phyloP scores from a whole-genome alignment of 345 rosid species.

The Chamaenerion angustifolium region DNA sequence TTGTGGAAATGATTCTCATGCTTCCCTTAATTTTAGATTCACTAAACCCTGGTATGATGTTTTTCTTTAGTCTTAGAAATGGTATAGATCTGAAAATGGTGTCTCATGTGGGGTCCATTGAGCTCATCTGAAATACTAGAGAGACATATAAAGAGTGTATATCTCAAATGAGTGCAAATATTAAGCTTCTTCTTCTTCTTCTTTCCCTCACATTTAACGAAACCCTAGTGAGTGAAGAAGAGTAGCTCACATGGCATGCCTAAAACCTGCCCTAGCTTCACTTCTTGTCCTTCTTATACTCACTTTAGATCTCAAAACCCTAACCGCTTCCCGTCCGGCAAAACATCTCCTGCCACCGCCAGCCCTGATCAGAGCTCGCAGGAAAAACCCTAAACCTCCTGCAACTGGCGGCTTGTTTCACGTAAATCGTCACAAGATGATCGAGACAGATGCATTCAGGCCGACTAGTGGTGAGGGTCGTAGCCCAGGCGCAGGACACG shows the following conservation, averaged over 20 bases:
- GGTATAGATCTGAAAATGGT: not conserved
- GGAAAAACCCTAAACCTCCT: slow-evolving; percentile 5
- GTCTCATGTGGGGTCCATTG: not conserved
- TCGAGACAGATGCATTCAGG: too few species aligned
- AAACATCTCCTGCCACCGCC: slow-evolving; percentile 1
- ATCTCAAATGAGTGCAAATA: not conserved
- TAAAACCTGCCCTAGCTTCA: not conserved
- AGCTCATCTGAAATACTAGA: slow-evolving; percentile 4
- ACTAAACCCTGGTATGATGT: not conserved
- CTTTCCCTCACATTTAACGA: not conserved
- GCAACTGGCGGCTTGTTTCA: not conserved
- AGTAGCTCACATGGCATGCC: slow-evolving; percentile 5
- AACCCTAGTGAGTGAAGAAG: not conserved
- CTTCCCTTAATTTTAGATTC: not conserved
- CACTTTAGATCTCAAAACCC: not conserved
- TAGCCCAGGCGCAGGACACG: too few species aligned
- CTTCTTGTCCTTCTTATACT: slow-evolving; percentile 1
- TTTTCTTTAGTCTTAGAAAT: not conserved
- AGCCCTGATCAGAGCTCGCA: not conserved
- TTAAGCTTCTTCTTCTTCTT: not conserved
- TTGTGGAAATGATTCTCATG: slow-evolving; percentile 4
- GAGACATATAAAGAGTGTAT: not conserved
- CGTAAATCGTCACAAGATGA: slow-evolving; percentile 2
- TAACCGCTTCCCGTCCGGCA: slow-evolving; percentile 6
- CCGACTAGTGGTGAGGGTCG: too few species aligned